Base-by-base conservation (phyloP, 2,329 filamentous ascomycete genomes). In the Alternaria angustiovoidea region DNA sequence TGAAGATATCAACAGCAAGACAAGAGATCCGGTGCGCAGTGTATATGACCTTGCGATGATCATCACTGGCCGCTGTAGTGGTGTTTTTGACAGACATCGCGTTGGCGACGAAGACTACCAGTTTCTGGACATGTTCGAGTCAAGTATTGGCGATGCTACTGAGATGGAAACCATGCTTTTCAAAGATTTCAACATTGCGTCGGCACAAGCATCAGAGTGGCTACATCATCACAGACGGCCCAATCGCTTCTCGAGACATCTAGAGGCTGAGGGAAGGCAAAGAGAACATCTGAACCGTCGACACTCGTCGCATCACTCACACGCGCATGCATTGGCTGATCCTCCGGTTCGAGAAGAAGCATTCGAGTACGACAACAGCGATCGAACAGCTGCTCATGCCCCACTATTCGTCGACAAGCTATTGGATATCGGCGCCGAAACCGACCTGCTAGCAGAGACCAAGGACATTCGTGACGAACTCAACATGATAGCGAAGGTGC, bases 391-490 rank as follows among this genome's bases (percentile, higher is more conserved):
- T 5, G 62, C 68, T 5, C 68, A 75, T 20, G 74, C 79, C 2
- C 78, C 77, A 2, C 70, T 83, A 34, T 84, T 87, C 56, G 81
- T 85, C n/a, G 85, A 88, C 66, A 81, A 82, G 5, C 75, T 88
- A 4, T 81, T 88, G 1, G 85, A 89, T 54, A 89, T 89, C 51
- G 84, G 85, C 39, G 79, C 81, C 5, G 87, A 90, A 70, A 89
- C 87, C 0, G 82, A 85, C 51, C 80, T 90, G 0, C 79, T 90
- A 0, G 83, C 86, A 0, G 88, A 90, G 66, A 86, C 86, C 47
- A 90, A 90, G 70, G 88, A 91, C 67, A 89, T 90, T 54, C 84
- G 87, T 20, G 88, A 91, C 67, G 88, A 91, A 74, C 82, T 90
- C 20, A 86, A 86, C 68, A 90, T 90, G 77, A 84, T 91, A 30